Base-by-base conservation (phyloP, 768 basidiomycete species). In the Sarcodon aspratus region DNA sequence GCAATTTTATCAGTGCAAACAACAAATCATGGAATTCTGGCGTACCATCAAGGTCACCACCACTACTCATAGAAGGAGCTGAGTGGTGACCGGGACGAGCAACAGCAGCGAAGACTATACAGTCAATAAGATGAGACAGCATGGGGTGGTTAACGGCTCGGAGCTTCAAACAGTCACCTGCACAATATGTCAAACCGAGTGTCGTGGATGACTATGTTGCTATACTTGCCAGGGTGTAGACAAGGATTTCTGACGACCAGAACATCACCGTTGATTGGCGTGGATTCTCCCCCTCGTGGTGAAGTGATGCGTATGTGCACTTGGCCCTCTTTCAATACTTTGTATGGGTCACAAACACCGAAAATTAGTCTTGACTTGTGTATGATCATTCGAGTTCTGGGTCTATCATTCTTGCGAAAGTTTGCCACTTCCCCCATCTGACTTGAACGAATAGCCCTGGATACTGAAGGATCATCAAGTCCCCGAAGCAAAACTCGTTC, bases 31-130 rank as follows among this genome's bases (percentile, higher is more conserved):
- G n/a, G 10, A 40, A 18, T 3, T 9, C 1, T 15, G 15, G 46
- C 57, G 52, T 47, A 75, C 72, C 75, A 59, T 80, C 80, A 13
- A 81, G 65, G 57, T 82, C 79, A 13, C 80, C 80, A 8, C 82
- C 82, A 44, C 80, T 81, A 40, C 76, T 80, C 80, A 84, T 82
- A 0, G 80, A 74, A 6, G 81, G 80, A 8, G 81, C 80, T 11
- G 82, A 69, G 45, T 78, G 73, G 34, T 73, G 74, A 6, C 78
- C 80, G 3, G 40, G 40, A 13, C 40, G 40, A 42, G 40, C 40
- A 7, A 75, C 74, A 1, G 74, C 71, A 1, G 82, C 75, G 53
- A 85, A 85, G 3, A 85, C 80, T 13, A 85, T 64, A 50, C 81
- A 85, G 48, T 85, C 82, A 0, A 79, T 70, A 0, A 84, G 69